Evolutionary conservation across 2,329 filamentous ascomycete genomes (phyloP).

Genomic region (Hypomyces perniciosus): DNA sequence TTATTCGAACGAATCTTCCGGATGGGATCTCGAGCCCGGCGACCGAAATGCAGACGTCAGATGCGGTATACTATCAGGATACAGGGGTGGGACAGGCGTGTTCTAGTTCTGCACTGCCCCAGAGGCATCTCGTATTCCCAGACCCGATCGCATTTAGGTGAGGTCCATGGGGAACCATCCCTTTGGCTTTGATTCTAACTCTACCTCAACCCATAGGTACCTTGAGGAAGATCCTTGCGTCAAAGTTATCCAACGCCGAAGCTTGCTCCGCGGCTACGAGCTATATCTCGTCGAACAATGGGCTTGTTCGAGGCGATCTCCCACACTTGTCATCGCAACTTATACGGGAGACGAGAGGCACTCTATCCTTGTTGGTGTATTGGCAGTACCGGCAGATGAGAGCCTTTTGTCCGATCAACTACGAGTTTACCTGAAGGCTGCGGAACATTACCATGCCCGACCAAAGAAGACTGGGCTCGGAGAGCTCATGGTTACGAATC

Average conservation of each 20-base stretch:
- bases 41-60: constrained; percentile 16
- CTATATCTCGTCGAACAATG: constrained; percentile 95
- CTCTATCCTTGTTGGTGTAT: constrained; percentile 69
- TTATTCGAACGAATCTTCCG: constrained; percentile 17
- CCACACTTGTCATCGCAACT: constrained; percentile 85
- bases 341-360: constrained; percentile 85
- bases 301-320: constrained; percentile 86
- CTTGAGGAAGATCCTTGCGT: constrained; percentile 80
- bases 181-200: background rate
- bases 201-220: constrained; percentile 43
- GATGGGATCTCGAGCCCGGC: constrained; percentile 16
- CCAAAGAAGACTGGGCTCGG: constrained; percentile 77
- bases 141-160: constrained; percentile 54
- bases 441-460: constrained; percentile 78
- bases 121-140: constrained; percentile 49
- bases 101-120: constrained; percentile 22
- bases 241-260: constrained; percentile 64
- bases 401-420: constrained; percentile 71
- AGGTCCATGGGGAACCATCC: constrained; percentile 13
- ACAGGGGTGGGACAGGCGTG: background rate
- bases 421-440: constrained; percentile 76
- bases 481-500: constrained; percentile 86
- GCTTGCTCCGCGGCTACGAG: constrained; percentile 75
- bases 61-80: background rate
- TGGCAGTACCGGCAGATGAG: constrained; percentile 78